A percentile compares a stretch with the other conserved stretches of the same genome.
Evolutionary conservation across 345 rosid genomes (phyloP).

Genomic region (Ceriops decandra): DNA sequence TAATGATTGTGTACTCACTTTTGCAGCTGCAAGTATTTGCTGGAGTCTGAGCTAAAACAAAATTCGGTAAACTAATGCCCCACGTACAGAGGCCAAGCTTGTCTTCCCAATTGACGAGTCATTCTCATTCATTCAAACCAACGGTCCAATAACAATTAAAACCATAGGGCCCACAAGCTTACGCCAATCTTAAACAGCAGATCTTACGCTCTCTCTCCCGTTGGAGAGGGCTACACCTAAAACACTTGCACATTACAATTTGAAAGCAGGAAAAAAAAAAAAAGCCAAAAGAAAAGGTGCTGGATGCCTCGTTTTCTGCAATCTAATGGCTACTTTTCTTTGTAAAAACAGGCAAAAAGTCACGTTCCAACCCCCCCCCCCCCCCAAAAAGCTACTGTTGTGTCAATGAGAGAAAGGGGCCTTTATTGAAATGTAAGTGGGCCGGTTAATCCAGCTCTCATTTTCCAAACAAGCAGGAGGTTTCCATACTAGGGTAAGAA

Average conservation of each 20-base stretch:
- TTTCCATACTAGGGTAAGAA: constrained; percentile 28
- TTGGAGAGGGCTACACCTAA: constrained; percentile 27
- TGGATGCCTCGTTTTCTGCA: constrained; percentile 13
- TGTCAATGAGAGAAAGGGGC: neutral
- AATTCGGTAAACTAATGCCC: neutral
- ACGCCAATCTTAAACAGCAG: neutral
- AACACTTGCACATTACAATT: constrained; percentile 4
- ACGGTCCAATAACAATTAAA: neutral
- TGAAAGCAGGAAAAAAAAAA: neutral
- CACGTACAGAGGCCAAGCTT: neutral
- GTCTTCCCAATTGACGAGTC: neutral
- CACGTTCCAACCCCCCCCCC: neutral
- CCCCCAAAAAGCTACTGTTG: neutral
- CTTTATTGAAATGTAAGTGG: neutral
- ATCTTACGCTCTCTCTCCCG: constrained; percentile 25
- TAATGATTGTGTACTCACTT: too few species aligned
- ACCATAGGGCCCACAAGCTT: neutral
- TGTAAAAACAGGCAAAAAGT: neutral
- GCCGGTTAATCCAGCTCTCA: neutral
- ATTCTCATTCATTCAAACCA: neutral
- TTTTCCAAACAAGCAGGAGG: neutral
- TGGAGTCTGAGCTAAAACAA: too few species aligned
- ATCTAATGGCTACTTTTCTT: constrained; percentile 19
- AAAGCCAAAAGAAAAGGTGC: neutral
- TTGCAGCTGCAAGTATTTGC: too few species aligned